Conservation (phyloP, 495 filamentous ascomycete genomes). For the Neohortaea acidophila region DNA sequence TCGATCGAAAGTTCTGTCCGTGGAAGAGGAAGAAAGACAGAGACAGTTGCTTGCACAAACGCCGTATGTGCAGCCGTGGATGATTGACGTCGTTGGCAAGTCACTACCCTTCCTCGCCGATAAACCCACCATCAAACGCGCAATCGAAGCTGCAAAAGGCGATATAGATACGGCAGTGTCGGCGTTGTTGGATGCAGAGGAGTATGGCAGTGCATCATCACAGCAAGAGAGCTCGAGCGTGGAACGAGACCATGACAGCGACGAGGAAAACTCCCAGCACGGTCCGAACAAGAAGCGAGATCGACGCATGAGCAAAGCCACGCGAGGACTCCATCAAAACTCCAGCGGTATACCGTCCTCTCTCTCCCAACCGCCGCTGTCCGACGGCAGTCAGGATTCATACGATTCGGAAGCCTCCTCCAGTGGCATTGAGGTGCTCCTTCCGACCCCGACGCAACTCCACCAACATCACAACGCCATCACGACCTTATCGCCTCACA, state of each 20-base stretch:
- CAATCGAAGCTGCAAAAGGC: constrained; percentile 44
- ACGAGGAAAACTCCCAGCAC: constrained; percentile 27
- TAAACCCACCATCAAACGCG: constrained; percentile 39
- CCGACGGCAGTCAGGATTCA: constrained; percentile 18
- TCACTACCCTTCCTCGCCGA: constrained; percentile 42
- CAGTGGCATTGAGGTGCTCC: too few relatives aligned
- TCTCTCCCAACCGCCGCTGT: constrained; percentile 5
- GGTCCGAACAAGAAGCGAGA: constrained; percentile 37
- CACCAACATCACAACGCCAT: too few relatives aligned
- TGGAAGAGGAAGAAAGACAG: constrained; percentile 19
- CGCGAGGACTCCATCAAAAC: constrained; percentile 8
- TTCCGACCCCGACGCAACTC: too few relatives aligned
- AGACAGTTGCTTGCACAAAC: constrained; percentile 29
- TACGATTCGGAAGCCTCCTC: not conserved
- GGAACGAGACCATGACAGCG: constrained; percentile 34
- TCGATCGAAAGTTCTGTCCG: constrained; percentile 18
- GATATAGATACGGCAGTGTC: constrained; percentile 45
- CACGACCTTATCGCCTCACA: too few relatives aligned
- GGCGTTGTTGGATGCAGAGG: constrained; percentile 39
- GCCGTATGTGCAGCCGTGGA: constrained; percentile 39
- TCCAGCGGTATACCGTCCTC: constrained; percentile 9
- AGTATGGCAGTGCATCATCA: constrained; percentile 27
- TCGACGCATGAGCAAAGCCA: constrained; percentile 28
- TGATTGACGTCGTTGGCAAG: constrained; percentile 42
- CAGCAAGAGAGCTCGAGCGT: constrained; percentile 30